A percentile compares a stretch with the other conserved stretches of the same genome.
Evolutionary conservation across 768 basidiomycete genomes (phyloP).

Genomic region (Kondoa malvinella): DNA sequence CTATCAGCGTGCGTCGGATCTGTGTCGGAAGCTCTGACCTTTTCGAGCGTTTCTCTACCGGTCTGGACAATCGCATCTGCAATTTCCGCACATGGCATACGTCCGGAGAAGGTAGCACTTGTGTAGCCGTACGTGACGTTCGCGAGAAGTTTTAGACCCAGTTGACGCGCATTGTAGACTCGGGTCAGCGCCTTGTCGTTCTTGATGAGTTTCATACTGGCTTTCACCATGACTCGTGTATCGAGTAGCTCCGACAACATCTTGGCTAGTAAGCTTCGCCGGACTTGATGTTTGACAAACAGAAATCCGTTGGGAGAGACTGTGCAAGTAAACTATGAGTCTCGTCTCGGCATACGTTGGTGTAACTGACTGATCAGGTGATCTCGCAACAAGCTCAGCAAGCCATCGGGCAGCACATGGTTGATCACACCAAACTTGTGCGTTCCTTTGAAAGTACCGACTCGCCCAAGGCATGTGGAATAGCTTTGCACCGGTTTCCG

Average conservation of each 20-base stretch:
- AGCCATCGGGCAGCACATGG: conserved; percentile 48
- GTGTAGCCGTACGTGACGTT: conserved; percentile 87
- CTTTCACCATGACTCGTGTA: conserved; percentile 94
- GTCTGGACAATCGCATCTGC: conserved; percentile 96
- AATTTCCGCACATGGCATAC: conserved; percentile 97
- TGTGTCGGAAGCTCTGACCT: conserved; percentile 37
- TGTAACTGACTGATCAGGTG: conserved; percentile 46
- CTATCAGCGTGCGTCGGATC: neutral
- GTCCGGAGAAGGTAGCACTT: conserved; percentile 76
- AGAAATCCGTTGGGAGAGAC: conserved; percentile 92
- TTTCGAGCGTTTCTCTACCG: conserved; percentile 85
- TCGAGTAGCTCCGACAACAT: conserved; percentile 87
- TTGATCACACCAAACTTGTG: conserved; percentile 72
- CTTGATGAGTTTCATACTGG: conserved; percentile 70
- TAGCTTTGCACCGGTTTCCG: conserved; percentile 40
- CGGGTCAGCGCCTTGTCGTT: conserved; percentile 57
- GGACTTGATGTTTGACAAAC: conserved; percentile 69
- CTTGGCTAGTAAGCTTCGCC: conserved; percentile 67
- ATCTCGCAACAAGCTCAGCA: conserved; percentile 52
- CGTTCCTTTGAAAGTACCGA: conserved; percentile 66
- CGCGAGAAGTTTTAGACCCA: conserved; percentile 79
- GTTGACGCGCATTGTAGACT: conserved; percentile 75
- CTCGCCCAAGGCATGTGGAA: conserved; percentile 83
- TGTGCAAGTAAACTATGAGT: conserved; percentile 29
- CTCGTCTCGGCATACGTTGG: too few species aligned